Evolutionary conservation across 345 rosid genomes (phyloP), one percentile per base, ranked within the genome.

Genomic region (Eucalyptus sp.): DNA sequence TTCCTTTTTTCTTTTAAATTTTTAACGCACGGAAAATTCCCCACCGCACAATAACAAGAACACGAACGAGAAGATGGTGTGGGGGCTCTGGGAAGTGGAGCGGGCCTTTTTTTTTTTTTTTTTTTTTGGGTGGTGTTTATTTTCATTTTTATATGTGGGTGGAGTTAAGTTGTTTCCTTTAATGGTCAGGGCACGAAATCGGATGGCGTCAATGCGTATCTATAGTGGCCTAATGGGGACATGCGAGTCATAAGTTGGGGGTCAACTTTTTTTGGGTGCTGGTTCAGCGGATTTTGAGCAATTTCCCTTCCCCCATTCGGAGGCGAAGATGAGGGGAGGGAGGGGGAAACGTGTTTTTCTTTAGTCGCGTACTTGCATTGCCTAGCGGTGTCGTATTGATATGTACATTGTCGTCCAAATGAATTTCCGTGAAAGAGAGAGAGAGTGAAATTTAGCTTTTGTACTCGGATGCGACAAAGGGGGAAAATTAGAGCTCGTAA

Each of bases 381-480:
- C 6, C 68, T 0, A 62, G 68, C 68, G 13, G 4, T 13, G 68
- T 6, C 14, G 27, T 29, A 62, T 62, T 6, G 68, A 62, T 62
- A 2, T 14, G 31, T 6, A 29, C 14, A 12, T 7, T 7, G 37
- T 0, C 0, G 10, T 14, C 1, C 2, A 64, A n/a, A n/a, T 14
- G 41, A 64, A n/a, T 64, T 64, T 64, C 17, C 20, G 2, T 20
- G 56, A 18, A 52, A 52, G 56, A 52, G 24, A 50, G 2, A 29
- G 7, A 52, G 66, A 1, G 68, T 6, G n/a, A 27, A 27, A 60
- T 60, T 60, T 27, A 60, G 6, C 31, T 60, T 29, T 1, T 29
- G 31, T 29, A 62, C 62, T 56, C 0, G 1, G 56, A 18, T 18
- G 10, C 10, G 0, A 52, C 3, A 52, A 52, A 52, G 2, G 10